Conservation (phyloP, 2,329 filamentous ascomycete genomes). For the Lasiodiplodia hormozganensis region DNA sequence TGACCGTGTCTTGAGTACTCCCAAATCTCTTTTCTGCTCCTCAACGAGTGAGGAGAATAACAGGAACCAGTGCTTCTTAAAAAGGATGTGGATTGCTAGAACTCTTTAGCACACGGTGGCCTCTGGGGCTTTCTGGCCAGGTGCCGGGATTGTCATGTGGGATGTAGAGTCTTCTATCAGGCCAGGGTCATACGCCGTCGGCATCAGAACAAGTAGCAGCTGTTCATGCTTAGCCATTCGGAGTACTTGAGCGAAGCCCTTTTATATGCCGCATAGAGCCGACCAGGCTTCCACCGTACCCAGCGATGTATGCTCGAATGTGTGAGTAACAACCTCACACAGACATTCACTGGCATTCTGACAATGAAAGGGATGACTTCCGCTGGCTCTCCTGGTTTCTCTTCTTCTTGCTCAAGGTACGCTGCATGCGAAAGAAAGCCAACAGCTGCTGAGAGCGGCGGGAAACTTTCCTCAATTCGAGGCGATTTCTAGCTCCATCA, state of each 20-base stretch:
- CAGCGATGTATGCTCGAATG: no score
- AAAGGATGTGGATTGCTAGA: neutral
- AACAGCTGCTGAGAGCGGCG: neutral
- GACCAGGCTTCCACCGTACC: no score
- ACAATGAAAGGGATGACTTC: no score
- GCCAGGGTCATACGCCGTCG: neutral
- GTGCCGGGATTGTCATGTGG: neutral
- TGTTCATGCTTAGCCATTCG: no score
- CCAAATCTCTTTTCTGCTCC: neutral
- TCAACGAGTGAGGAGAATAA: neutral
- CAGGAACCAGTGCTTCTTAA: neutral
- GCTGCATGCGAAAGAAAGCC: no score
- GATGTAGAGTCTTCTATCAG: no score
- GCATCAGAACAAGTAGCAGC: no score
- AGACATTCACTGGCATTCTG: no score
- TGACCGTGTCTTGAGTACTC: neutral
- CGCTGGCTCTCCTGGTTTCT: neutral
- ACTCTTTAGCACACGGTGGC: neutral
- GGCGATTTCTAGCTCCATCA: neutral
- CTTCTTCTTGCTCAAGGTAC: neutral
- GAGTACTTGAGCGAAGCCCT: no score
- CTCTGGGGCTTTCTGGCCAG: no score
- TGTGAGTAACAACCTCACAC: no score
- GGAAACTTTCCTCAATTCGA: neutral
- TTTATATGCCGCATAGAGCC: no score